Conservation (phyloP, 164 flowering plant species). For the Aristolochia contorta region DNA sequence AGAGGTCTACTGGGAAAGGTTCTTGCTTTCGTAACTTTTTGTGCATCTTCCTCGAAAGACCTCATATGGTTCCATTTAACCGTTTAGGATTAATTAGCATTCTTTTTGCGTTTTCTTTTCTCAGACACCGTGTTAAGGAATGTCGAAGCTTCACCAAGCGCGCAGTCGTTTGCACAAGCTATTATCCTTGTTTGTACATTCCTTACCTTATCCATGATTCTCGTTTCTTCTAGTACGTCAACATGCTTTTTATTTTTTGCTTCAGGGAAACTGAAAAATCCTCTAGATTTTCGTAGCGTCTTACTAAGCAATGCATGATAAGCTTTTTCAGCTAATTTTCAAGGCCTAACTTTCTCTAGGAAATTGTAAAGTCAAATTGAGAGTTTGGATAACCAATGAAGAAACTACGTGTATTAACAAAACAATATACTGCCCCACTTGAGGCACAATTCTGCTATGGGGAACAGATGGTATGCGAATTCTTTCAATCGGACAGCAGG, state of each 20-base stretch:
- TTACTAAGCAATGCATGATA: not conserved
- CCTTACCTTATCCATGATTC: constrained; percentile 19
- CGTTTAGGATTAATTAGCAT: too few relatives aligned
- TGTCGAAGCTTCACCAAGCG: constrained; percentile 29
- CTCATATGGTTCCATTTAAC: not conserved
- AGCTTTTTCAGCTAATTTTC: not conserved
- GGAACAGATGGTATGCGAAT: too few relatives aligned
- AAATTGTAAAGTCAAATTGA: too few relatives aligned
- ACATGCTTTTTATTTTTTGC: not conserved
- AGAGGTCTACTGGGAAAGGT: constrained; percentile 45
- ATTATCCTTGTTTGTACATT: constrained; percentile 94
- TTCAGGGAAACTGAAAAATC: not conserved
- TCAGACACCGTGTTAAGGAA: constrained; percentile 33
- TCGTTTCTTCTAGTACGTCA: not conserved
- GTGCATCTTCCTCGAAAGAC: not conserved
- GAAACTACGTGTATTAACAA: too few relatives aligned
- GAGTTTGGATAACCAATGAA: too few relatives aligned
- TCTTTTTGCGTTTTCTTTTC: not conserved
- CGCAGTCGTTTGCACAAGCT: constrained; percentile 37
- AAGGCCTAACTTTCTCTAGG: too few relatives aligned
- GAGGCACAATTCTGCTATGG: too few relatives aligned
- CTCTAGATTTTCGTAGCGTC: not conserved
- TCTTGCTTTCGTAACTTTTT: not conserved
- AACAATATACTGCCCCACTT: too few relatives aligned
- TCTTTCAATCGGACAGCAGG: too few relatives aligned